A percentile compares a stretch with the other conserved stretches of the same genome.
Evolutionary conservation across 1,139 yeast species (phyloP).

Genomic region (Scheffersomyces quercinus): DNA sequence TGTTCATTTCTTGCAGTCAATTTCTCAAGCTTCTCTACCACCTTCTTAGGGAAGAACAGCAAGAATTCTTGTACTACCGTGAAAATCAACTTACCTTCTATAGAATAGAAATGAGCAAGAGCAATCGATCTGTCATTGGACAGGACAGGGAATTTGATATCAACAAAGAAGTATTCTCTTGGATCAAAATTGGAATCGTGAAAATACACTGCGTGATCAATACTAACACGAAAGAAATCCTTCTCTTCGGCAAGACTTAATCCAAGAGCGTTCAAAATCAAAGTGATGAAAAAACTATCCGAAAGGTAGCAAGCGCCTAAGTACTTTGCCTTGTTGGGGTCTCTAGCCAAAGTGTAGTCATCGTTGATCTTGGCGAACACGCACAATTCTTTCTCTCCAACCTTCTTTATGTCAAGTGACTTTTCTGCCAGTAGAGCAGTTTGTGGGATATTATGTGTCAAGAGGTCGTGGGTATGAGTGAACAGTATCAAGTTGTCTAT

Average conservation of each 20-base stretch:
- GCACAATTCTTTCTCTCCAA: conserved; percentile 35
- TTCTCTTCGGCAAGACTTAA: conserved; percentile 19
- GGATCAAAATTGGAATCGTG: conserved; percentile 40
- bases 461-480: conserved; percentile 33
- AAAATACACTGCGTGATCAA: conserved; percentile 42
- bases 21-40: conserved; percentile 22
- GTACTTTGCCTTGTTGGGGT: conserved; percentile 21
- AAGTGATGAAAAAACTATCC: conserved; percentile 27
- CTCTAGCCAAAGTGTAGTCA: conserved; percentile 23
- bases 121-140: conserved; percentile 37
- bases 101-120: conserved; percentile 28
- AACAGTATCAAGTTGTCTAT: conserved; percentile 27
- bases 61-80: conserved; percentile 41
- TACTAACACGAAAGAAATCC: conserved; percentile 38
- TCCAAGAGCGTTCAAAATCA: conserved; percentile 27
- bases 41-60: conserved; percentile 24
- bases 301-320: conserved; percentile 22
- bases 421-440: neutral
- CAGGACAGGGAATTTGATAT: conserved; percentile 34
- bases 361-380: conserved; percentile 36
- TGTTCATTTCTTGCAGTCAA: conserved; percentile 1
- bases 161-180: conserved; percentile 41
- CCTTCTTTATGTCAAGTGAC: conserved; percentile 13
- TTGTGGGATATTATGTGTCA: conserved; percentile 8
- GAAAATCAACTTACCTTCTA: conserved; percentile 31